These are phyloP conservation scores for Chondrus crispus DNA, from an alignment of 23 red algal species.

Conservation along the genomic window DNA sequence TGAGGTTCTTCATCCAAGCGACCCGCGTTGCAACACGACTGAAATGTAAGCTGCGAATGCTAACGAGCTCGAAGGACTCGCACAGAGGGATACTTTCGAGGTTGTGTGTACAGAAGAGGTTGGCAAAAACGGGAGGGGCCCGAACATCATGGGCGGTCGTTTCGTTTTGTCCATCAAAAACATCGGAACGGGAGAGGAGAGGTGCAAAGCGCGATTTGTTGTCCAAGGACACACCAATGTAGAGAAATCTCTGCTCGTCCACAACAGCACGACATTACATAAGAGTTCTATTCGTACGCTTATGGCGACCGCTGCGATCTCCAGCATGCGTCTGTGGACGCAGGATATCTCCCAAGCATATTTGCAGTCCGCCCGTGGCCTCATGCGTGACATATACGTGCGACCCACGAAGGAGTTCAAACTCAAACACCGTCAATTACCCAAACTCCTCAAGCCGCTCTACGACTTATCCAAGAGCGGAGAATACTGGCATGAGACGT, in stretches of 20 bases:
- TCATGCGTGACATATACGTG: constrained; percentile 9
- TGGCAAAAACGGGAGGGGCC: neutral
- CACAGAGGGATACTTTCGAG: neutral
- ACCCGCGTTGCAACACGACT: neutral
- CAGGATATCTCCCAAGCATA: constrained; percentile 2
- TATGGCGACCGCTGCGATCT: neutral
- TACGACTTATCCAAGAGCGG: neutral
- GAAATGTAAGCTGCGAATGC: neutral
- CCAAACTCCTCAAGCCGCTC: constrained; percentile 6
- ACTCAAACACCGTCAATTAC: neutral
- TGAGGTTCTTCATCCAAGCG: neutral
- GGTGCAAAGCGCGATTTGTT: neutral
- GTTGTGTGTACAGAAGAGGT: neutral
- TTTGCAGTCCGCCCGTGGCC: neutral
- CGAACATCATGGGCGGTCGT: neutral
- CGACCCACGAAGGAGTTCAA: neutral
- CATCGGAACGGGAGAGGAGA: neutral
- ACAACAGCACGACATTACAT: neutral
- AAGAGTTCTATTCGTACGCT: neutral
- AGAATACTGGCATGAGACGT: neutral
- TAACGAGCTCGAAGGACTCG: neutral
- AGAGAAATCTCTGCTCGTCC: neutral
- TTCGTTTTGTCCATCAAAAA: constrained; percentile 11
- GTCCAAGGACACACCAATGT: neutral
- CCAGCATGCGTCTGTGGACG: neutral